A percentile compares a stretch with the other conserved stretches of the same genome.
Conservation (phyloP, 2,329 filamentous ascomycete species). For the Aspergillus puulaauensis region DNA sequence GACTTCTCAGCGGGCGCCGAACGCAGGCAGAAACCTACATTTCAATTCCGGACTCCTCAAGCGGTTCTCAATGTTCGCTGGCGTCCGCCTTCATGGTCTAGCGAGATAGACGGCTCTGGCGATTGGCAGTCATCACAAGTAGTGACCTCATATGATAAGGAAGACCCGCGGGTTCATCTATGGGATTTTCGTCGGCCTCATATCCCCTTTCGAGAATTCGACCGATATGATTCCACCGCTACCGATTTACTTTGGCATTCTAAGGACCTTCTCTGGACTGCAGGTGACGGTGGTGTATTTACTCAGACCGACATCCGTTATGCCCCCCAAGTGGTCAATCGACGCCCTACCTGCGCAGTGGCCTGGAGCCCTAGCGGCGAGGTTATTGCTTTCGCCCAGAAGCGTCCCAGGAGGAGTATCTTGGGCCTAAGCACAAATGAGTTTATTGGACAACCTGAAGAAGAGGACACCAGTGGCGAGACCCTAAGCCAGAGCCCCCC, state of each 20-base stretch:
- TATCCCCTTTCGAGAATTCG: slow-evolving; percentile 62
- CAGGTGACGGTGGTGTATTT: slow-evolving; percentile 61
- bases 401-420: slow-evolving; percentile 45
- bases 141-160: slow-evolving; percentile 61
- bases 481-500: slow-evolving; percentile 52
- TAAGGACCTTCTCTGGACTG: slow-evolving; percentile 64
- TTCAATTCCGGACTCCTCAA: slow-evolving; percentile 60
- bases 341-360: slow-evolving; percentile 56
- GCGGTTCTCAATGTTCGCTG: slow-evolving; percentile 63
- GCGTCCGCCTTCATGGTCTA: slow-evolving; percentile 59
- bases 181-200: slow-evolving; percentile 65
- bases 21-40: slow-evolving; percentile 59
- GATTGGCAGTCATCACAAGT: slow-evolving; percentile 62
- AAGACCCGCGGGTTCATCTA: slow-evolving; percentile 61
- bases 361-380: slow-evolving; percentile 59
- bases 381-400: slow-evolving; percentile 55
- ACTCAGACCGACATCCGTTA: slow-evolving; percentile 63
- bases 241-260: slow-evolving; percentile 65
- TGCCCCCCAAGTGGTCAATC: slow-evolving; percentile 58
- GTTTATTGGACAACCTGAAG: slow-evolving; percentile 41
- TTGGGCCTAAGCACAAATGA: slow-evolving; percentile 41
- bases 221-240: slow-evolving; percentile 54
- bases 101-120: slow-evolving; percentile 51
- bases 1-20: slow-evolving; percentile 58
- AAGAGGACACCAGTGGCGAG: slow-evolving; percentile 48